A percentile compares a stretch with the other conserved stretches of the same genome.
Conservation (phyloP, 2,329 filamentous ascomycete genomes). For the Neofusicoccum sp. region DNA sequence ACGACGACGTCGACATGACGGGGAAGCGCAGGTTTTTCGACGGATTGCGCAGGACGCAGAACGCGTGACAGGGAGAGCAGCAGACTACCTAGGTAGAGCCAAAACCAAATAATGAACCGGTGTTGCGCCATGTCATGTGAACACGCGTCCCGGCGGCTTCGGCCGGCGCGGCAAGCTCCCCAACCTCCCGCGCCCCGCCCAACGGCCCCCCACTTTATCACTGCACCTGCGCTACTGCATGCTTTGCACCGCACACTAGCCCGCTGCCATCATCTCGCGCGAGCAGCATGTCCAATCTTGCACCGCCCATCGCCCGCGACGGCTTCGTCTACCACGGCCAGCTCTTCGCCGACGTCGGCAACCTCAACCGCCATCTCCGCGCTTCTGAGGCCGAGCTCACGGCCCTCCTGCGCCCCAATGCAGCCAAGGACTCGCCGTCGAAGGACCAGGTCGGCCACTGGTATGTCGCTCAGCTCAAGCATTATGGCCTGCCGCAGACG, state of each 20-base stretch:
- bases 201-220: not conserved
- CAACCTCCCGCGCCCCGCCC: not conserved
- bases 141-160: not conserved
- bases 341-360: slow-evolving; percentile 32
- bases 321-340: slow-evolving; percentile 31
- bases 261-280: not conserved
- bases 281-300: slow-evolving; percentile 27
- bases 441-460: slow-evolving; percentile 58
- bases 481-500: slow-evolving; percentile 59
- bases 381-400: slow-evolving; percentile 31
- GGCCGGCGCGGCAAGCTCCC: too few species aligned
- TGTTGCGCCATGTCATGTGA: not conserved
- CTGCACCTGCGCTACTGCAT: too few species aligned
- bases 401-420: slow-evolving; percentile 28
- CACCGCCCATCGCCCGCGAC: slow-evolving; percentile 28
- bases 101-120: not conserved
- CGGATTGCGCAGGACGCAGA: not conserved
- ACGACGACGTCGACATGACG: slow-evolving; percentile 8
- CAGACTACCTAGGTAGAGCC: not conserved
- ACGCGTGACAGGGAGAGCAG: not conserved
- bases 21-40: slow-evolving; percentile 1
- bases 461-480: slow-evolving; percentile 62
- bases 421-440: slow-evolving; percentile 17
- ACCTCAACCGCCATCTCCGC: slow-evolving; percentile 32
- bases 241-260: not conserved